A percentile compares a stretch with the other conserved stretches of the same genome.
These are phyloP conservation scores for Rhodomyrtus psidioides DNA, from an alignment of 441 rosid species.

Conservation along the genomic window DNA sequence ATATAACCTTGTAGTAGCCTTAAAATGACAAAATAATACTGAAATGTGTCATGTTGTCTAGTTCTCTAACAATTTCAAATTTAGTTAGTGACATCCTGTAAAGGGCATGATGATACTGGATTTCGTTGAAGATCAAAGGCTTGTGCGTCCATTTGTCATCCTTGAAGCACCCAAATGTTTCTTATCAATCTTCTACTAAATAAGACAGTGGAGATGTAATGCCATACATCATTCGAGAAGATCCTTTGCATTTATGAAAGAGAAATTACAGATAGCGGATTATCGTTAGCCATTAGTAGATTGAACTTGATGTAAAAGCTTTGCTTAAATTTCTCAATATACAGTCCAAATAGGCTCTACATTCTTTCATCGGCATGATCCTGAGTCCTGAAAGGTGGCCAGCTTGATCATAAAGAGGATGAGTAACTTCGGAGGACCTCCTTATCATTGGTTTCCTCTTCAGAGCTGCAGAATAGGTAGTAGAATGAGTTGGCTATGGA, in stretches of 20 bases:
- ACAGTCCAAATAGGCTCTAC: not conserved
- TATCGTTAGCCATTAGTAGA: not conserved
- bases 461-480: conserved; percentile 28
- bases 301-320: not conserved
- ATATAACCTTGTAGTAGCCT: not conserved
- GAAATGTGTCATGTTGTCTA: not conserved
- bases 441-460: conserved; percentile 6
- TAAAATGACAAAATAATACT: not conserved
- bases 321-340: not conserved
- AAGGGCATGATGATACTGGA: not conserved
- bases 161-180: not conserved
- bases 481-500: conserved; percentile 4
- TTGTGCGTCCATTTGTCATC: not conserved
- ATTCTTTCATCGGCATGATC: not conserved
- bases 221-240: not conserved
- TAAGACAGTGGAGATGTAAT: not conserved
- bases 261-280: not conserved
- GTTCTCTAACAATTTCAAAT: not conserved
- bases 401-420: conserved; percentile 20
- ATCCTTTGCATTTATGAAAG: not conserved
- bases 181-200: not conserved
- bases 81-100: not conserved
- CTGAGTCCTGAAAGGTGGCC: not conserved
- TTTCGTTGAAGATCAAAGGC: not conserved
- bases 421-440: conserved; percentile 20